Percentiles rank a stretch among this genome's conserved stretches.
These are phyloP conservation scores for Alternaria novae-zelandiae DNA, from an alignment of 2,329 filamentous ascomycete genomes.

Conservation along the genomic window DNA sequence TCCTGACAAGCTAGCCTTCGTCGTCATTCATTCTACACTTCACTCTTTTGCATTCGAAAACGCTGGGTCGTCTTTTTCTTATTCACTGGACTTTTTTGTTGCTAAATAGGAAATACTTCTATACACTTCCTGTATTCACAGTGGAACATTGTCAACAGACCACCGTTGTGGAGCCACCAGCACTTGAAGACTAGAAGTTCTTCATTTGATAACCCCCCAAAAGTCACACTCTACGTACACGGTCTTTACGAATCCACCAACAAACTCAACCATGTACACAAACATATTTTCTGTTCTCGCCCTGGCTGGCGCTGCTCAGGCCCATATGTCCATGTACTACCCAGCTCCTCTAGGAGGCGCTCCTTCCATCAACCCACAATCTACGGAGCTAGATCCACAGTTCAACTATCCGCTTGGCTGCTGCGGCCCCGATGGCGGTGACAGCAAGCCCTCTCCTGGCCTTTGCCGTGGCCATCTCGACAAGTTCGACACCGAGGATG, in stretches of 20 bases:
- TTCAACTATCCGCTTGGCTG: slow-evolving; percentile 56
- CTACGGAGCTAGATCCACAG: slow-evolving; percentile 25
- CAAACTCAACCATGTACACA: slow-evolving; percentile 31
- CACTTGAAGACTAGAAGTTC: slow-evolving; percentile 16
- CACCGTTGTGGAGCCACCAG: slow-evolving; percentile 6
- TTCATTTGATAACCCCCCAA: slow-evolving; percentile 18
- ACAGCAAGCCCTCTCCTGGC: slow-evolving; percentile 36
- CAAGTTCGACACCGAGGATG: slow-evolving; percentile 53
- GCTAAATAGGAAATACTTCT: slow-evolving; percentile 12
- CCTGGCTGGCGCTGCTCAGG: slow-evolving; percentile 36
- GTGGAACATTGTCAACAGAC: slow-evolving; percentile 25
- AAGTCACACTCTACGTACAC: slow-evolving; percentile 10
- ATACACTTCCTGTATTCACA: slow-evolving; percentile 4
- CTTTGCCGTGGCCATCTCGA: slow-evolving; percentile 54
- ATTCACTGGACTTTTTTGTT: slow-evolving; percentile 20
- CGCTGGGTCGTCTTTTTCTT: slow-evolving; percentile 42
- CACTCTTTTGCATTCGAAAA: slow-evolving; percentile 34
- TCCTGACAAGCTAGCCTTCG: slow-evolving; percentile 42
- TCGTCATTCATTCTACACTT: slow-evolving; percentile 39
- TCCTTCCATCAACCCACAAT: slow-evolving; percentile 51
- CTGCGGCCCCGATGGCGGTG: slow-evolving; percentile 50
- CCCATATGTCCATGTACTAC: slow-evolving; percentile 53
- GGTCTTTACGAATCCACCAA: slow-evolving; percentile 8
- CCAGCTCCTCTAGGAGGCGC: slow-evolving; percentile 53
- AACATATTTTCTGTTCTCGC: slow-evolving; percentile 35